These are phyloP conservation scores for Dactylis glomerata DNA, from an alignment of 176 grass and related monocot genomes.

Conservation along the genomic window DNA sequence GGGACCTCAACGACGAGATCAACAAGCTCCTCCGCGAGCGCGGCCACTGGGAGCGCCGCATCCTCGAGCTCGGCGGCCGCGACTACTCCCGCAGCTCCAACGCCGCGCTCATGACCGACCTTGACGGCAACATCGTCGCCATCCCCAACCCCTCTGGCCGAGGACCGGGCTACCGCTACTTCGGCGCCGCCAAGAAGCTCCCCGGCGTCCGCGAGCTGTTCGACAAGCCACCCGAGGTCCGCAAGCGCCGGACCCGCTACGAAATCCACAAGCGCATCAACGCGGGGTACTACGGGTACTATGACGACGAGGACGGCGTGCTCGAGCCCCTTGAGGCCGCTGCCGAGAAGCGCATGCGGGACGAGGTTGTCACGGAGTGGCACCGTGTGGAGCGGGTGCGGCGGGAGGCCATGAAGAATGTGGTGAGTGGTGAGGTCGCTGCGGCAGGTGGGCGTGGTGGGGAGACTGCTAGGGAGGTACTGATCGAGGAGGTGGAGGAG, in stretches of 20 bases:
- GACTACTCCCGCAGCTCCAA: slow-evolving; percentile 71
- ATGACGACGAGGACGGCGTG: slow-evolving; percentile 92
- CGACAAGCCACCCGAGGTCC: slow-evolving; percentile 83
- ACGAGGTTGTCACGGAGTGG: slow-evolving; percentile 57
- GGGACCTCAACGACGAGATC: slow-evolving; percentile 99
- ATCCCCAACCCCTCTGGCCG: slow-evolving; percentile 85
- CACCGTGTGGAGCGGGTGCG: slow-evolving; percentile 66
- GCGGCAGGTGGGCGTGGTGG: slow-evolving; percentile 34
- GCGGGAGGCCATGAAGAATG: slow-evolving; percentile 79
- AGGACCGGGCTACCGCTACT: slow-evolving; percentile 92
- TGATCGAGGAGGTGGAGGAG: slow-evolving; percentile 92
- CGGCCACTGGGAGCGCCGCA: slow-evolving; percentile 91
- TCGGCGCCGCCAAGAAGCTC: slow-evolving; percentile 94
- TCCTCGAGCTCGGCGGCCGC: slow-evolving; percentile 77
- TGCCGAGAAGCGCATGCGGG: slow-evolving; percentile 65
- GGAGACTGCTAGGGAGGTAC: slow-evolving; percentile 52
- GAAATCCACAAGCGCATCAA: slow-evolving; percentile 96
- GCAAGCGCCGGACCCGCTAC: slow-evolving; percentile 78
- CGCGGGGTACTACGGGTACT: slow-evolving; percentile 87
- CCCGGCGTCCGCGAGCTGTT: slow-evolving; percentile 92
- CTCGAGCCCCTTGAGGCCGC: slow-evolving; percentile 75
- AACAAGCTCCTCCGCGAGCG: slow-evolving; percentile 98
- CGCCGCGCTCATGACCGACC: slow-evolving; percentile 82
- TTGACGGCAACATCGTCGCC: slow-evolving; percentile 93
- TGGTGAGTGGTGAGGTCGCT: slow-evolving; percentile 77